Evolutionary conservation across 441 rosid species (phyloP), one percentile per base, ranked within the genome.

Genomic region (Cnidoscolus chayamansa): DNA sequence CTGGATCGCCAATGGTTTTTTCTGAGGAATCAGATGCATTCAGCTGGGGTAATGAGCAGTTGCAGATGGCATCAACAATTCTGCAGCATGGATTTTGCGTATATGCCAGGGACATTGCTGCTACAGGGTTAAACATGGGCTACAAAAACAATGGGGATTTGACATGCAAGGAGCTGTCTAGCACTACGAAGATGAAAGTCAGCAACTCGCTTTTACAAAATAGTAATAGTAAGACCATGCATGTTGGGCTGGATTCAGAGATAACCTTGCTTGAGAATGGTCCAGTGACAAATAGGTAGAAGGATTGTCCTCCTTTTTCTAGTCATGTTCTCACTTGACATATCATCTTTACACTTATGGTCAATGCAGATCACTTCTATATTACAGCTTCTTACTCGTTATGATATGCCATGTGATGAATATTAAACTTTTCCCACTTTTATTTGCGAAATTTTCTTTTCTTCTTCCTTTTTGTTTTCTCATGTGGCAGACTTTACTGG

Each of bases 11-110:
- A 54, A 68, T 58, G 78, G 64, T 72, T 59, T 49, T 53, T 79
- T 81, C 77, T 35, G 89, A 84, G 74, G 86, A 78, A 65, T 77
- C 84, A 72, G 81, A 86, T 66, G 67, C 77, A 54, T 79, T 75
- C 50, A 64, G 79, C 73, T 79, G 88, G 85, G 69, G 72, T 62
- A 74, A 85, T 70, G 88, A 85, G 75, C 92, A 89, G 63, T 58
- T 76, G 73, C 85, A 84, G 77, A 86, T 92, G 90, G 71, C 82
- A 67, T 86, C 91, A 71, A 54, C 78, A 37, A 76, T 88, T 75
- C 79, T 82, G 70, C 81, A 81, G 71, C 85, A 84, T 80, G 96
- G 93, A 17, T 89, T 92, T 82, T 74, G 83, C 78, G 75, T 75
- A 37, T 83, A 75, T 49, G 80, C 88, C 70, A 86, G 85, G 74